These are phyloP conservation scores for Ganoderma boninense DNA, from an alignment of 1,284 basidiomycete genomes.

Conservation along the genomic window DNA sequence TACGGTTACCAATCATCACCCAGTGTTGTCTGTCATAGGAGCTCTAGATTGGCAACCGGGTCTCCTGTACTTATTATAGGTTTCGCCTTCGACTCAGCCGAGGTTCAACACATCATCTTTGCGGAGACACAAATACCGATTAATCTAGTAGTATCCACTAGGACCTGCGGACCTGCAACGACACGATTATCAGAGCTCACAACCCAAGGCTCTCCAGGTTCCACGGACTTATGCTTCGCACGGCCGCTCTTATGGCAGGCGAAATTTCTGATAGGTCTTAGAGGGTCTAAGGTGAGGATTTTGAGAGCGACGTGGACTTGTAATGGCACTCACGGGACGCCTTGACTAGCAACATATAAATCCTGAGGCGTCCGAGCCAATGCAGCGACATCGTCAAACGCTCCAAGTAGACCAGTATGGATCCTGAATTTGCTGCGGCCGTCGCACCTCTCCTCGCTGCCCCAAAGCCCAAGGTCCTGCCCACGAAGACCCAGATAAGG, in stretches of 20 bases:
- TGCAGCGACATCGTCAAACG: not conserved
- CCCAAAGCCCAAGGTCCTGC: not conserved
- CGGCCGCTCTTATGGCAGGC: not conserved
- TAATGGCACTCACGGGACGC: not conserved
- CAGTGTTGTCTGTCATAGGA: no score
- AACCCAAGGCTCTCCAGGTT: not conserved
- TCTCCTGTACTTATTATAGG: no score
- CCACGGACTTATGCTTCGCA: not conserved
- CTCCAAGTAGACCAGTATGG: not conserved
- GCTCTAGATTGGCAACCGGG: no score
- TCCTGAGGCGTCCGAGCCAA: not conserved
- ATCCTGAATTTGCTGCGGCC: slow-evolving; percentile 5
- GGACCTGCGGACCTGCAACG: no score
- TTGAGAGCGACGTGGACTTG: not conserved
- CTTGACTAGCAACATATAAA: not conserved
- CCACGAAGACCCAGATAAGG: not conserved
- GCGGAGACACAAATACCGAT: no score
- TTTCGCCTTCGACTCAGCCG: no score
- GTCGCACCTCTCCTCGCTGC: not conserved
- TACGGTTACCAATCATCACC: no score
- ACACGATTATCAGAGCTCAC: no score
- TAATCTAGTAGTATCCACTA: no score
- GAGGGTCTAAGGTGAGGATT: not conserved
- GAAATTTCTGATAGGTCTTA: not conserved
- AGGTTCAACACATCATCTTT: no score